These are phyloP conservation scores for Calamus simplicifolius DNA, from an alignment of 176 grass and related monocot genomes.

Conservation along the genomic window DNA sequence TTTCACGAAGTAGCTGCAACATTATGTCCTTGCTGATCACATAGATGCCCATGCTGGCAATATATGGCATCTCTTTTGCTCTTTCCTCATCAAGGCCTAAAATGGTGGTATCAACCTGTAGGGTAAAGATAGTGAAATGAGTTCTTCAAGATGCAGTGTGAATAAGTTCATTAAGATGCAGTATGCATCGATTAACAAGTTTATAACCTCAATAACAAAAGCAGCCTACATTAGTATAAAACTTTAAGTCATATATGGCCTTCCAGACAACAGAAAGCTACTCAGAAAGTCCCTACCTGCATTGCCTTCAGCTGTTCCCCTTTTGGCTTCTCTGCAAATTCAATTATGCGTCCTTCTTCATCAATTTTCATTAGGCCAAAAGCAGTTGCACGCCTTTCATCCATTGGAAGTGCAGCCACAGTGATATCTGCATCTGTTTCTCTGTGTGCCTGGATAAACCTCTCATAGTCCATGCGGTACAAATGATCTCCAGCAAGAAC, in stretches of 20 bases:
- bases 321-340: constrained; percentile 15
- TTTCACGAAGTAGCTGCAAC: constrained; percentile 72
- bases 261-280: too few relatives aligned
- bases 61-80: constrained; percentile 85
- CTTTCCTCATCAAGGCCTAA: constrained; percentile 71
- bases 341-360: constrained; percentile 10
- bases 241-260: too few relatives aligned
- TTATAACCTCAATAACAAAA: too few relatives aligned
- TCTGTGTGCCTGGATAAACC: constrained; percentile 94
- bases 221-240: too few relatives aligned
- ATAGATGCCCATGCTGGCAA: constrained; percentile 99
- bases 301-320: constrained; percentile 5
- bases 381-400: constrained; percentile 81
- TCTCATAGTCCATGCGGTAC: constrained; percentile 95
- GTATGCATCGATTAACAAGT: too few relatives aligned
- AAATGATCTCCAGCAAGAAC: constrained; percentile 92
- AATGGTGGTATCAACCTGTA: constrained; percentile 92
- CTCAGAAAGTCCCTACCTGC: constrained; percentile 11
- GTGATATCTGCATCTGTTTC: constrained; percentile 92
- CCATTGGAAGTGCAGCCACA: constrained; percentile 84
- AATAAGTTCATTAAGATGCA: too few relatives aligned
- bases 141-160: too few relatives aligned
- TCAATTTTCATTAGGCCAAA: constrained; percentile 98
- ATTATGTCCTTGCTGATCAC: constrained; percentile 93
- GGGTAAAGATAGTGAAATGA: background rate